Evolutionary conservation across 805 yeast species (phyloP), one percentile per base, ranked within the genome.

Genomic region (Nakazawaea wyomingensis): DNA sequence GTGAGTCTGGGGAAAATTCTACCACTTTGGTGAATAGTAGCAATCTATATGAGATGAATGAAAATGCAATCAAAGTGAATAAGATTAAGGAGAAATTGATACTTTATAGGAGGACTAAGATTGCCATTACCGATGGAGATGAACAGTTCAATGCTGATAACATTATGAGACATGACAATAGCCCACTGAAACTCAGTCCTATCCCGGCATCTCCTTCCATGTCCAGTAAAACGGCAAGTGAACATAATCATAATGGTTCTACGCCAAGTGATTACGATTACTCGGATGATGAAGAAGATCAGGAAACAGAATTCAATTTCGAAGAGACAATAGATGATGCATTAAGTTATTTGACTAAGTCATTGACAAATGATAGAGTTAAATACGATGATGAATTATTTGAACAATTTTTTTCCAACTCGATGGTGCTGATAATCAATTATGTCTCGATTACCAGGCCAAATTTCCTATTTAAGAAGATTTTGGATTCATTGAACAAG

Each of bases 361-460:
- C 55, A 5, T 42, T 53, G 7, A 48, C 48, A 26, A 50, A 49
- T 21, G 49, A 48, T n/a, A 38, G 50, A n/a, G 38, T 39, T 8
- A n/a, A 17, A 14, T 13, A 40, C 17, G 43, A 45, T 32, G 34
- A 43, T n/a, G 27, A 35, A 9, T 37, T 48, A n/a, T 44, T 47
- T 26, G 46, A 41, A 14, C 41, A 35, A 21, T 48, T 48, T 27
- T 39, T 52, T 31, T 45, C 47, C 4, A 46, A 21, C 13, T 32
- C 45, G 4, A 24, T 42, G 37, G n/a, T n/a, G 6, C 30, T 16
- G 14, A 37, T 42, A 3, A 18, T 36, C 17, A 42, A 42, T 20
- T 11, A n/a, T 3, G 34, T 37, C 8, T 20, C 4, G 24, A 21
- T 14, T 14, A 18, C 5, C 11, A 34, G 17, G 27, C 18, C 33